Percentiles rank a stretch among this genome's conserved stretches.
These are phyloP conservation scores for Panus rudis DNA, from an alignment of 768 basidiomycete genomes.

Conservation along the genomic window DNA sequence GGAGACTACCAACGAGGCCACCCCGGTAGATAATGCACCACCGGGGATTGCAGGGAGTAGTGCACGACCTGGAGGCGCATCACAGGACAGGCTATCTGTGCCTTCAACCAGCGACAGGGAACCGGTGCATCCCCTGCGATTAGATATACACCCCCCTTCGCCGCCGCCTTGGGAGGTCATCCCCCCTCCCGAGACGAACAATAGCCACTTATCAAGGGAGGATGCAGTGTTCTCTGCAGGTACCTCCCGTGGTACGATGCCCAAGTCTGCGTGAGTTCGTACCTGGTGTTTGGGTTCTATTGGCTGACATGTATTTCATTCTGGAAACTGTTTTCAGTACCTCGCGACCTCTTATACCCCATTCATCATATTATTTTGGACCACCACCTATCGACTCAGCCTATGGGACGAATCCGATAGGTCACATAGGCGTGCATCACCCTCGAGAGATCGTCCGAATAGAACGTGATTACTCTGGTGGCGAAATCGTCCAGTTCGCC, in stretches of 20 bases:
- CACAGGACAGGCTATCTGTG: neutral
- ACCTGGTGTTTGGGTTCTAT: no score
- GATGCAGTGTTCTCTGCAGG: constrained; percentile 1
- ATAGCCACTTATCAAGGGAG: constrained; percentile 7
- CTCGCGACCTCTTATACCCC: constrained; percentile 49
- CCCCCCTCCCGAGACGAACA: constrained; percentile 39
- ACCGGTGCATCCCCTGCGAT: constrained; percentile 32
- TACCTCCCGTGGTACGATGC: no score
- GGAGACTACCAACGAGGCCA: constrained; percentile 1
- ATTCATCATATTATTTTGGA: constrained; percentile 80
- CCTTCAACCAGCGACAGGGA: neutral
- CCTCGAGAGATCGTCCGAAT: constrained; percentile 89
- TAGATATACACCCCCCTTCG: constrained; percentile 41
- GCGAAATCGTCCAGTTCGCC: constrained; percentile 87
- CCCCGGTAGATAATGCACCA: constrained; percentile 4
- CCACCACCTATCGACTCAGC: constrained; percentile 72
- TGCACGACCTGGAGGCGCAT: neutral
- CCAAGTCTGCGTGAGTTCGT: constrained; percentile 1
- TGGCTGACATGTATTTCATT: no score
- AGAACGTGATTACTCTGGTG: constrained; percentile 87
- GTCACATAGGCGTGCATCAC: constrained; percentile 82
- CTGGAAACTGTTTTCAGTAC: constrained; percentile 5
- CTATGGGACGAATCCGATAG: constrained; percentile 73
- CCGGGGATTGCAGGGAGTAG: constrained; percentile 8
- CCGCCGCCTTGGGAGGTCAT: constrained; percentile 65